A percentile compares a stretch with the other conserved stretches of the same genome.
phyloP scores from a whole-genome alignment of 2,329 filamentous ascomycete species.

The Stagonosporopsis tanaceti region DNA sequence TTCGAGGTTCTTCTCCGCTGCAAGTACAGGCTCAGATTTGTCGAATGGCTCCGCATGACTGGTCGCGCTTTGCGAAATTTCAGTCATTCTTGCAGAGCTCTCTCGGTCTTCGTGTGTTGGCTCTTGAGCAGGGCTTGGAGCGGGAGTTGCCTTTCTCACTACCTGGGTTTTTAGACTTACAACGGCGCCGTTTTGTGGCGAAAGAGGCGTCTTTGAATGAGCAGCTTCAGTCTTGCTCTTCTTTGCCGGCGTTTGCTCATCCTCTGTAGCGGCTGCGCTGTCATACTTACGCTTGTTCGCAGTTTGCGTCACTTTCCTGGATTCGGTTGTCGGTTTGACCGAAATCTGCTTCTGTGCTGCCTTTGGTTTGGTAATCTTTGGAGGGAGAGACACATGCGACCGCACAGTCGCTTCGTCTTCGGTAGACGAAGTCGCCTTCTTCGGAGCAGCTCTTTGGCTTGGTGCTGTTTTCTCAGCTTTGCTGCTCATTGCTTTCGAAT shows the following conservation, averaged over 20 bases:
- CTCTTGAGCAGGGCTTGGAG: background rate
- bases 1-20: background rate
- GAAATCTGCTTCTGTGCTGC: background rate
- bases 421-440: background rate
- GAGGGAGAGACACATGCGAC: background rate
- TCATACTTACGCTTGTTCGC: slow-evolving; percentile 16
- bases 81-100: background rate
- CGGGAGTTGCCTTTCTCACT: background rate
- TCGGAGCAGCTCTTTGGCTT: background rate
- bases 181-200: background rate
- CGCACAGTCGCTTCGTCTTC: background rate
- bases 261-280: slow-evolving; percentile 4
- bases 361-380: background rate
- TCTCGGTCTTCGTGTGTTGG: background rate
- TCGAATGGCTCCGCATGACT: background rate
- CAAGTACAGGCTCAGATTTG: background rate
- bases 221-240: background rate
- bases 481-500: background rate
- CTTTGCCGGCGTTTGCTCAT: slow-evolving; percentile 21
- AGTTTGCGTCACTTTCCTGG: background rate
- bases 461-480: background rate
- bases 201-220: background rate
- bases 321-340: background rate
- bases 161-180: background rate
- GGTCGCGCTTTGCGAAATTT: background rate